phyloP scores from a whole-genome alignment of 768 basidiomycete species.

The Amanita pallidorosea region DNA sequence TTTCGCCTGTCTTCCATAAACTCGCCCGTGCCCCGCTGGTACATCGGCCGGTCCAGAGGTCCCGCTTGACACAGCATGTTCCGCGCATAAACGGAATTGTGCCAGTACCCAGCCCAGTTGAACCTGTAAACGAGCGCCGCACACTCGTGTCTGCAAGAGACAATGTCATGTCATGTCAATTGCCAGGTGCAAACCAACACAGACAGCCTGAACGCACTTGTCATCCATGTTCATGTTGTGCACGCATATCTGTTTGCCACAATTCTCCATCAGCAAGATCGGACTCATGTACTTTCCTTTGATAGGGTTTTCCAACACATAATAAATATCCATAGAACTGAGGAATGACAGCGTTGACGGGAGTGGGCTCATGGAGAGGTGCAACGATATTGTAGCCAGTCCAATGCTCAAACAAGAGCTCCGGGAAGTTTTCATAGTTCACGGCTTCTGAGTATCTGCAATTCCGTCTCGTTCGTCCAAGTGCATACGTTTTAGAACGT shows the following conservation, averaged over 20 bases:
- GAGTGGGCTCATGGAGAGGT: slow-evolving; percentile 32
- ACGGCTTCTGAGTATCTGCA: slow-evolving; percentile 21
- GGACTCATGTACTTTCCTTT: slow-evolving; percentile 23
- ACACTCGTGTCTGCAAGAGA: slow-evolving; percentile 24
- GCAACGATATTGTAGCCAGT: slow-evolving; percentile 33
- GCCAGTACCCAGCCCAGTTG: slow-evolving; percentile 24
- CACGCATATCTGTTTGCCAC: slow-evolving; percentile 21
- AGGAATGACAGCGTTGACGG: slow-evolving; percentile 41
- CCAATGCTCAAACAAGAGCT: slow-evolving; percentile 38
- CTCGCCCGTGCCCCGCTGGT: neutral
- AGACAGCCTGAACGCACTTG: slow-evolving; percentile 13
- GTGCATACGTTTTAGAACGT: slow-evolving; percentile 9
- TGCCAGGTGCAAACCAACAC: neutral
- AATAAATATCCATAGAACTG: slow-evolving; percentile 63
- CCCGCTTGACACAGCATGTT: slow-evolving; percentile 29
- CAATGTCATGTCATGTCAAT: neutral
- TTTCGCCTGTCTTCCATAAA: neutral
- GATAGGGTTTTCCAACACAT: slow-evolving; percentile 13
- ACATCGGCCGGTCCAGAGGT: slow-evolving; percentile 12
- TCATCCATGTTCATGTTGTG: slow-evolving; percentile 25
- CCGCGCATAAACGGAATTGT: slow-evolving; percentile 24
- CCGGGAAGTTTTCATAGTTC: slow-evolving; percentile 34
- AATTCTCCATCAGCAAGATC: slow-evolving; percentile 32
- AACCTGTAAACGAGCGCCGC: slow-evolving; percentile 25
- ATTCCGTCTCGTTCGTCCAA: neutral